Conservation (phyloP, 2,329 filamentous ascomycete species). For the Stromatinia cepivora region DNA sequence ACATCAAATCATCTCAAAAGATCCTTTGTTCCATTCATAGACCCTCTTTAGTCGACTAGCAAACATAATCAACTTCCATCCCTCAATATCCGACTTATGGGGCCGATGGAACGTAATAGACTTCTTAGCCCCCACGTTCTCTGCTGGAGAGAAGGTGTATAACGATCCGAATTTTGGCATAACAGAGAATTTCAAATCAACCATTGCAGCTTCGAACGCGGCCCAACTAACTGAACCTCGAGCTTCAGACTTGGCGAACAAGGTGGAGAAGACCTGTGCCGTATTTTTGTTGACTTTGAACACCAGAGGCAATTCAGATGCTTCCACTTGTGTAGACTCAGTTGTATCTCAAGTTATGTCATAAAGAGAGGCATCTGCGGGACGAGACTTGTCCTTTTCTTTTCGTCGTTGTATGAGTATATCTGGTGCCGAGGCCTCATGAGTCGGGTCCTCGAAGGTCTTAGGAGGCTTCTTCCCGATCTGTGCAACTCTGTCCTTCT, state of each 20-base stretch:
- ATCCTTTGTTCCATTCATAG: slow-evolving; percentile 13
- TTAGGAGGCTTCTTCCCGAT: slow-evolving; percentile 16
- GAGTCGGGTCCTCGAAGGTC: slow-evolving; percentile 24
- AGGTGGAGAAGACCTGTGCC: slow-evolving; percentile 42
- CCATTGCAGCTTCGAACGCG: slow-evolving; percentile 47
- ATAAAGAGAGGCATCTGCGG: slow-evolving; percentile 42
- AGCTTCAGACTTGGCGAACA: slow-evolving; percentile 35
- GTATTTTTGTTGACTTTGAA: slow-evolving; percentile 46
- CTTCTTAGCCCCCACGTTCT: neutral
- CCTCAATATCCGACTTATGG: slow-evolving; percentile 18
- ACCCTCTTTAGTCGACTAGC: slow-evolving; percentile 20
- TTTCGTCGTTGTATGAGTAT: slow-evolving; percentile 41
- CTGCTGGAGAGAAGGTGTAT: slow-evolving; percentile 37
- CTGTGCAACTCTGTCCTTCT: slow-evolving; percentile 31
- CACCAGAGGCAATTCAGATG: neutral
- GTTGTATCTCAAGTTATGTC: slow-evolving; percentile 34
- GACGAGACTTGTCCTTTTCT: slow-evolving; percentile 50
- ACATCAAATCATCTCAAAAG: neutral
- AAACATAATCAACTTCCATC: slow-evolving; percentile 13
- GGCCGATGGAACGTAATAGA: slow-evolving; percentile 21
- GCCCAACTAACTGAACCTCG: slow-evolving; percentile 20
- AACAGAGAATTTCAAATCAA: slow-evolving; percentile 46
- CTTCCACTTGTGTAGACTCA: neutral
- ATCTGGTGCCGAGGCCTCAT: slow-evolving; percentile 31
- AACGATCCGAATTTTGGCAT: slow-evolving; percentile 46